These are phyloP conservation scores for Scleromitrula shiraiana DNA, from an alignment of 2,329 filamentous ascomycete species.

Conservation along the genomic window DNA sequence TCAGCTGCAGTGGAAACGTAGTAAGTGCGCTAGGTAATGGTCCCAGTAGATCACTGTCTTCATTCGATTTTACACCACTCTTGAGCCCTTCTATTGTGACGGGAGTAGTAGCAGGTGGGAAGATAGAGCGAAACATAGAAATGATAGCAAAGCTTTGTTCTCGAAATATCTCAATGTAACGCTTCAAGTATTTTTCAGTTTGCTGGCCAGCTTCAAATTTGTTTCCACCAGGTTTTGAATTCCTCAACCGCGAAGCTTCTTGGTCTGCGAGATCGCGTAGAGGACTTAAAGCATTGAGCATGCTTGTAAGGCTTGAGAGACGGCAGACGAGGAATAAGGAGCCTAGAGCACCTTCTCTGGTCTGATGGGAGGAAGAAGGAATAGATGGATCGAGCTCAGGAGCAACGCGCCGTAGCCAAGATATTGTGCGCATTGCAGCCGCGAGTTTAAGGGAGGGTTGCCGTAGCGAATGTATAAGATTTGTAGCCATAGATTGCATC, in stretches of 20 bases:
- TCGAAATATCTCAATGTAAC: conserved; percentile 94
- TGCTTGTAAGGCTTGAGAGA: conserved; percentile 68
- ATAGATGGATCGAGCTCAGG: conserved; percentile 59
- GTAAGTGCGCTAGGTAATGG: conserved; percentile 68
- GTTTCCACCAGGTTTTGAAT: conserved; percentile 19
- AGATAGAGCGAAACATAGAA: conserved; percentile 88
- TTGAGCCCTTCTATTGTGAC: conserved; percentile 16
- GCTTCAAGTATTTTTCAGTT: conserved; percentile 87
- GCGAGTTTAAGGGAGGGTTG: conserved; percentile 77
- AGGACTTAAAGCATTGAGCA: conserved; percentile 76
- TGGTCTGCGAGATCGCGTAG: conserved; percentile 84
- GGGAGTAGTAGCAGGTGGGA: conserved; percentile 42
- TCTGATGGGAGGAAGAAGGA: conserved; percentile 18
- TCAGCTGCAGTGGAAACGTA: conserved; percentile 77
- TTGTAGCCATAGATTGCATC: conserved; percentile 81
- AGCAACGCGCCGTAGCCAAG: conserved; percentile 80
- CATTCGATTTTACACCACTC: conserved; percentile 12
- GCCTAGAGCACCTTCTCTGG: conserved; percentile 61
- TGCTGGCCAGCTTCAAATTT: conserved; percentile 71
- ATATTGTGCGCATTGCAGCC: conserved; percentile 80
- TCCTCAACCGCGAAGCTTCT: conserved; percentile 48
- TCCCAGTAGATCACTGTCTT: conserved; percentile 37
- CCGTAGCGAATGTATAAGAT: conserved; percentile 71
- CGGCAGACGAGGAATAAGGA: conserved; percentile 84
- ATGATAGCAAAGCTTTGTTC: conserved; percentile 96